Percentiles rank a stretch among this genome's conserved stretches.
phyloP scores from a whole-genome alignment of 2,329 filamentous ascomycete species.

The Claviceps sp. region DNA sequence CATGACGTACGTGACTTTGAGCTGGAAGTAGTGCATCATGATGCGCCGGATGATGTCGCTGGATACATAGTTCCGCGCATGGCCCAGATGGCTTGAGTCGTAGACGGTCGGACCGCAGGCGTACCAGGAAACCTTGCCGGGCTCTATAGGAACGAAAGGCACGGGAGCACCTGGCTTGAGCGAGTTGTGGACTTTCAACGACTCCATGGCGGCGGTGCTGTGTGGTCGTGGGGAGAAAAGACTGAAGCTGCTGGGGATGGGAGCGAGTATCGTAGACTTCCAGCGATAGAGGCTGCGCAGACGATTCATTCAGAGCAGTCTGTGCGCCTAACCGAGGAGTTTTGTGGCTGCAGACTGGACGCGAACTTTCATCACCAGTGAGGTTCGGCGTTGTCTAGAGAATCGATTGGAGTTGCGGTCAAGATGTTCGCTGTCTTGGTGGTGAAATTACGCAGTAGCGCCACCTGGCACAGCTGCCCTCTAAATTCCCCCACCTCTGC shows the following conservation, averaged over 20 bases:
- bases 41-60: slow-evolving; percentile 81
- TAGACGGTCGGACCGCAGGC: slow-evolving; percentile 81
- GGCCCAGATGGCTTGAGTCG: slow-evolving; percentile 68
- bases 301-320: slow-evolving; percentile 22
- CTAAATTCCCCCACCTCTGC: not conserved
- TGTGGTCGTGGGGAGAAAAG: slow-evolving; percentile 17
- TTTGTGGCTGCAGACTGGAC: slow-evolving; percentile 7
- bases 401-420: not conserved
- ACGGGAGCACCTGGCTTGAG: slow-evolving; percentile 59
- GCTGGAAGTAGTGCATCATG: slow-evolving; percentile 70
- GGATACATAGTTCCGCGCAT: slow-evolving; percentile 82
- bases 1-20: slow-evolving; percentile 77
- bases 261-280: slow-evolving; percentile 13
- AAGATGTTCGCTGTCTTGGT: not conserved
- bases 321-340: not conserved
- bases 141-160: slow-evolving; percentile 60
- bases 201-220: slow-evolving; percentile 31
- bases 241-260: slow-evolving; percentile 14
- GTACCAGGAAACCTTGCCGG: slow-evolving; percentile 69
- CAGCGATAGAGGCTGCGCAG: slow-evolving; percentile 18
- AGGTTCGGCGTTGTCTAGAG: not conserved
- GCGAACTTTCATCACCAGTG: slow-evolving; percentile 8
- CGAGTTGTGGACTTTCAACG: slow-evolving; percentile 68
- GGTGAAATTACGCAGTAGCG: not conserved
- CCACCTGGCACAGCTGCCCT: no score